Base-by-base conservation (phyloP, 108 stramenopile genomes). In the Cyclostephanos invisitatus region DNA sequence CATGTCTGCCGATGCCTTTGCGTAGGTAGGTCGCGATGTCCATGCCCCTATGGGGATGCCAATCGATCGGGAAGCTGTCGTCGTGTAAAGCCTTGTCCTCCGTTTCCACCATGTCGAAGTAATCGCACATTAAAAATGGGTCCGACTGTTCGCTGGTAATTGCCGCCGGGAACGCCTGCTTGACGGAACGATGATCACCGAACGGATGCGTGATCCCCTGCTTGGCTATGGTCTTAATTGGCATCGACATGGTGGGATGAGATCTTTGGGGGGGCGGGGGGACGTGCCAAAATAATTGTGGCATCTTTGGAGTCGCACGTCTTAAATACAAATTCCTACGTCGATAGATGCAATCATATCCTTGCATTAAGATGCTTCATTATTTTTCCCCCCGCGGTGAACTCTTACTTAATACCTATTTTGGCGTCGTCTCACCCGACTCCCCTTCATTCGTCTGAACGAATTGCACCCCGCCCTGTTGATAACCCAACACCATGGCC, bases 121-220 rank as follows among this genome's bases (percentile, higher is more conserved):
- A 80, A 57, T 87, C 86, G 77, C 86, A 87, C 86, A 87, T 87
- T n/a, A 87, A 54, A 55, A 87, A 87, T 25, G 86, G 86, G 60
- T 87, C 86, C 14, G 80, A 53, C 15, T 76, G 60, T 17, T 68
- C 55, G 42, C 67, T 60, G 8, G 74, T 40, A 58, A 84, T 83
- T 11, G 59, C 84, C 2, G 71, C 17, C 1, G 86, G 86, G 62
- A 87, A 84, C 28, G 83, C 78, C 68, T 87, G 86, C 42, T 74
- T 62, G 71, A 87, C 86, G 35, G 78, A 32, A 6, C 84, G 77
- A 24, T 85, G 63, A 78, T 85, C 84, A 25, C 84, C 84, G 63
- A 85, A 85, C 28, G 84, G 84, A 62, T 85, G 77, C 17, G 84
- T 78, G 53, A 74, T 66, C 11, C 84, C 84, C 5, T 80, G 66